These are phyloP conservation scores for Protea cynaroides DNA, from an alignment of 164 flowering plant genomes.

Conservation along the genomic window DNA sequence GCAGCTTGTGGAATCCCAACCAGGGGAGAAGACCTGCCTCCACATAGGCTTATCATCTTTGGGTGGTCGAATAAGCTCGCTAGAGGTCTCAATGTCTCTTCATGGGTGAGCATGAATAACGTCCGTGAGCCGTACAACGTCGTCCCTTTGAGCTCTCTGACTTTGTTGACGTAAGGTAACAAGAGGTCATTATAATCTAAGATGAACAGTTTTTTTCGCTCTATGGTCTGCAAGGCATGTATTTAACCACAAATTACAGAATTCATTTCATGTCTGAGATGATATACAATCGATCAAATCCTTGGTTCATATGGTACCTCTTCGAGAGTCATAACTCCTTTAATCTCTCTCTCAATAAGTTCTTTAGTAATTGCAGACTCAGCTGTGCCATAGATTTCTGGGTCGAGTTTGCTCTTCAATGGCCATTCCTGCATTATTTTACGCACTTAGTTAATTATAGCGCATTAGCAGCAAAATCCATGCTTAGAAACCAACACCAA, in stretches of 20 bases:
- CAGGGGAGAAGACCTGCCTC: too few relatives aligned
- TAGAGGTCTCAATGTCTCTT: conserved; percentile 43
- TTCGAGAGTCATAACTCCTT: conserved; percentile 24
- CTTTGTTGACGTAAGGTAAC: conserved; percentile 49
- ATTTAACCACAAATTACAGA: background rate
- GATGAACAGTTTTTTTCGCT: conserved; percentile 48
- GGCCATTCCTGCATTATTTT: conserved; percentile 50
- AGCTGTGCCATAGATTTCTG: conserved; percentile 33
- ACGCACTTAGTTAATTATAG: background rate
- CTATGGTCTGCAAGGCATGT: conserved; percentile 50
- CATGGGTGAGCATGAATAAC: too few relatives aligned
- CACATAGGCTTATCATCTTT: too few relatives aligned
- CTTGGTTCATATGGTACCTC: conserved; percentile 24
- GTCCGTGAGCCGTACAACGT: too few relatives aligned
- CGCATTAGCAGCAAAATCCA: background rate
- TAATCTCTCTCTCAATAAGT: conserved; percentile 24
- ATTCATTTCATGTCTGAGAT: background rate
- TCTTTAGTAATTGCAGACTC: conserved; percentile 36
- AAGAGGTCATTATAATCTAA: conserved; percentile 62
- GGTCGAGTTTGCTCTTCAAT: conserved; percentile 35
- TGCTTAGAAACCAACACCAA: background rate
- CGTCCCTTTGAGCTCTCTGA: too few relatives aligned
- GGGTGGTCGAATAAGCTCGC: conserved; percentile 65
- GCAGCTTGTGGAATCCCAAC: too few relatives aligned
- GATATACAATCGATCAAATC: background rate